These are phyloP conservation scores for Coemansia sp. DNA, from an alignment of 192 early-diverging fungal species.

Conservation along the genomic window DNA sequence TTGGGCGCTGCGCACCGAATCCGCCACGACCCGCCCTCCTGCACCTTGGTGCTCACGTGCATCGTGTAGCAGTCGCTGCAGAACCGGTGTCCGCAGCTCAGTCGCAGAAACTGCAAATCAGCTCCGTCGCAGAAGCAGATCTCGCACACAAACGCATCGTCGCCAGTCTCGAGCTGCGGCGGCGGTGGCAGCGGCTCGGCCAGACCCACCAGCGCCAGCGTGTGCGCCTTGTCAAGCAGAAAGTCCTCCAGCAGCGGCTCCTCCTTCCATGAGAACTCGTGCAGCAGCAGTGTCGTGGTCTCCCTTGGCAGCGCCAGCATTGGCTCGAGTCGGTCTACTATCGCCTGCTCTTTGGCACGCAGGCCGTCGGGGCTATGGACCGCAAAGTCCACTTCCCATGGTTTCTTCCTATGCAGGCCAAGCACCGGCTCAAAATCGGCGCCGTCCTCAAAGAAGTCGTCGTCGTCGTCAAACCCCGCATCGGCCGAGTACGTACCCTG, in stretches of 20 bases:
- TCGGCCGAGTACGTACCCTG: conserved; percentile 20
- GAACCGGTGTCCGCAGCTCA: conserved; percentile 85
- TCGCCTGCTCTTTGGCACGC: conserved; percentile 29
- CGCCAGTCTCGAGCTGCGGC: conserved; percentile 19
- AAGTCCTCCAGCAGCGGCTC: conserved; percentile 46
- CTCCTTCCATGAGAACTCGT: conserved; percentile 43
- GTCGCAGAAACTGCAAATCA: conserved; percentile 55
- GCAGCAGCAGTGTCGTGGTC: conserved; percentile 36
- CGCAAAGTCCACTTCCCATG: conserved; percentile 46
- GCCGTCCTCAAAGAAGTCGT: conserved; percentile 19
- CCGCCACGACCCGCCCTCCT: conserved; percentile 82
- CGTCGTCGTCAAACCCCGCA: conserved; percentile 17
- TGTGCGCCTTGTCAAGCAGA: conserved; percentile 28
- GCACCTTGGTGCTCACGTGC: conserved; percentile 78
- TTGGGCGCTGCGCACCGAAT: conserved; percentile 78
- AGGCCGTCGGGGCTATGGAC: conserved; percentile 24
- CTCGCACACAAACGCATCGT: conserved; percentile 68
- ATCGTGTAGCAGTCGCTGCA: conserved; percentile 81
- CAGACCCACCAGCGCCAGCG: conserved; percentile 31
- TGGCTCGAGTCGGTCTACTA: conserved; percentile 27
- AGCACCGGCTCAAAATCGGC: conserved; percentile 33
- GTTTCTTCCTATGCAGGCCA: conserved; percentile 11
- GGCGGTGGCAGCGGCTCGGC: conserved; percentile 2
- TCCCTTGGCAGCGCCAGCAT: conserved; percentile 33
- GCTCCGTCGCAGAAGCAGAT: conserved; percentile 73